These are phyloP conservation scores for Mortierella sp. DNA, from an alignment of 371 early-diverging fungal genomes.

Conservation along the genomic window DNA sequence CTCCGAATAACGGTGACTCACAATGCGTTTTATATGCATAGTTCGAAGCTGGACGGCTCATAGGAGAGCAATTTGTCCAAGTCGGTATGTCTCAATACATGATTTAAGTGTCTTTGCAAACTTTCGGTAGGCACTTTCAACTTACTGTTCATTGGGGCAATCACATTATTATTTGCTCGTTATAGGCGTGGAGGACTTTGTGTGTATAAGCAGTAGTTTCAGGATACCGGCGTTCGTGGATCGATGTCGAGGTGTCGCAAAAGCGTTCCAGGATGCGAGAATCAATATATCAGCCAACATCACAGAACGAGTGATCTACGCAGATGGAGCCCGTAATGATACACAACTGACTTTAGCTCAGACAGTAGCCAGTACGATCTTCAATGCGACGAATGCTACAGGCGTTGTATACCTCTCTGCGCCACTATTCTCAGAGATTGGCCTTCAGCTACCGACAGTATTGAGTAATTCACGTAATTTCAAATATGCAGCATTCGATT, in stretches of 20 bases:
- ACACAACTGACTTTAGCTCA: constrained; percentile 1
- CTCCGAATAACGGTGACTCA: not conserved
- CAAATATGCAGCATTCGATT: constrained; percentile 38
- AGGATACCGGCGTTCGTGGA: constrained; percentile 21
- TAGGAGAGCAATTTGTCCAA: constrained; percentile 22
- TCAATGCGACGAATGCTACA: constrained; percentile 2
- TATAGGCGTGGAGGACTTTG: constrained; percentile 31
- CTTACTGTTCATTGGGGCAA: not conserved
- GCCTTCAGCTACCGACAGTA: not conserved
- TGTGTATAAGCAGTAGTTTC: constrained; percentile 11
- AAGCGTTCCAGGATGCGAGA: constrained; percentile 12
- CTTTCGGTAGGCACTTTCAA: not conserved
- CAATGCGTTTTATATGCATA: constrained; percentile 7
- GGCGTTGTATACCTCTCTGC: constrained; percentile 36
- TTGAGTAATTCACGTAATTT: constrained; percentile 14
- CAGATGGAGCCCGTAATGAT: constrained; percentile 13
- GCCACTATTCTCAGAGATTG: constrained; percentile 12
- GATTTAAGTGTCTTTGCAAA: not conserved
- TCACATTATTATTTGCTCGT: not conserved
- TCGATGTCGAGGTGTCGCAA: constrained; percentile 25
- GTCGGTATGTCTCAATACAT: constrained; percentile 10
- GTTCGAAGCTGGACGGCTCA: constrained; percentile 24
- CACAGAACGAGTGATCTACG: constrained; percentile 6
- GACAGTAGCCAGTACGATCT: not conserved
- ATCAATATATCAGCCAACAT: constrained; percentile 6